phyloP scores from a whole-genome alignment of 441 rosid species.

The Melastoma candidum region DNA sequence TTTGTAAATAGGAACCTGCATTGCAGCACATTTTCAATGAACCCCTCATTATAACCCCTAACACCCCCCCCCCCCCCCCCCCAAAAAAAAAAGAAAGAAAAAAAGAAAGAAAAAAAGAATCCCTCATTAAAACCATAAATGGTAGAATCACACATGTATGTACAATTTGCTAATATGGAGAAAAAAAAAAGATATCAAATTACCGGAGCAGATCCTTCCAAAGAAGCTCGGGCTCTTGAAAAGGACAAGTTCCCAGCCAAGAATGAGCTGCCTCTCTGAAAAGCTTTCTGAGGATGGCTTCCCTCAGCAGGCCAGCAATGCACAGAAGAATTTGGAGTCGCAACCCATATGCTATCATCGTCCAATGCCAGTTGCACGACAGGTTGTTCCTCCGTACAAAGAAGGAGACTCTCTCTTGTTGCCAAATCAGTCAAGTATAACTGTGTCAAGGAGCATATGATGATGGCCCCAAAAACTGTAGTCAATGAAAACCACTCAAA shows the following conservation, averaged over 20 bases:
- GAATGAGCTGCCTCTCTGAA: constrained; percentile 85
- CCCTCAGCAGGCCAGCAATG: constrained; percentile 96
- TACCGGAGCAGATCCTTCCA: constrained; percentile 94
- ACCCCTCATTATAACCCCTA: background rate
- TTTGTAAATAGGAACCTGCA: constrained; percentile 75
- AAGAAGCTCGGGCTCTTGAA: constrained; percentile 93
- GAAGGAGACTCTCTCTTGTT: constrained; percentile 90
- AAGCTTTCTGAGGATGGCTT: constrained; percentile 75
- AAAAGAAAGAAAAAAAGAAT: constrained; percentile 3
- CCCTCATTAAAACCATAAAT: background rate
- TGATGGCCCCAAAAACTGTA: background rate
- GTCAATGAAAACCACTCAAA: constrained; percentile 1
- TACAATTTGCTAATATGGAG: background rate
- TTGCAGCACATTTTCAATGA: constrained; percentile 7
- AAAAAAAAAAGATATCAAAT: constrained; percentile 23
- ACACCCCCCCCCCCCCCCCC: background rate
- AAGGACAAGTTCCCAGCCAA: constrained; percentile 97
- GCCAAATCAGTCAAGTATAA: constrained; percentile 94
- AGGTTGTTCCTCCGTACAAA: constrained; percentile 88
- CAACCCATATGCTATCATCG: constrained; percentile 89
- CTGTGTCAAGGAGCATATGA: constrained; percentile 30
- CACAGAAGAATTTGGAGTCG: constrained; percentile 88
- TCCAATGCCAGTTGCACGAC: constrained; percentile 83
- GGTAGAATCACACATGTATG: no score
- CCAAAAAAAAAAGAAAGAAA: background rate